Conservation (phyloP, 192 early-diverging fungal genomes). For the Entomortierella parvispora region DNA sequence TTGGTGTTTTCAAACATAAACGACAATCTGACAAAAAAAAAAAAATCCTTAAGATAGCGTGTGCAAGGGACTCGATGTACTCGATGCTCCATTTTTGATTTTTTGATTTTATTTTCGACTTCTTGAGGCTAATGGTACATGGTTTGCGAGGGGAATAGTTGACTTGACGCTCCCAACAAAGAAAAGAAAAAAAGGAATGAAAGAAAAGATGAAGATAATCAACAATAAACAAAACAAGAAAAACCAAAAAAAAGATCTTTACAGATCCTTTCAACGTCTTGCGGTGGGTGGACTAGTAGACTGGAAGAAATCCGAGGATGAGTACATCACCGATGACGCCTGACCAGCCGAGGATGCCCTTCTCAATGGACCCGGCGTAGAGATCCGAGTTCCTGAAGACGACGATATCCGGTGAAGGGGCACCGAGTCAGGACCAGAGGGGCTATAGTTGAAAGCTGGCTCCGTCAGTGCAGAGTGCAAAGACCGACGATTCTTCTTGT, state of each 20-base stretch:
- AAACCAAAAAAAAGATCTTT: no score
- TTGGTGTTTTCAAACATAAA: constrained; percentile 7
- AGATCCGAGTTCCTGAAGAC: neutral
- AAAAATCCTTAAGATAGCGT: neutral
- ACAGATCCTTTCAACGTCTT: no score
- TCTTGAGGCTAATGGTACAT: no score
- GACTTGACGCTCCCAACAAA: no score
- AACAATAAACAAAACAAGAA: no score
- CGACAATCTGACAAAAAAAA: neutral
- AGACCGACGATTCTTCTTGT: constrained; percentile 2
- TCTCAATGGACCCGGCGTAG: neutral
- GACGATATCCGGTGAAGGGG: neutral
- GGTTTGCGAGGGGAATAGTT: no score
- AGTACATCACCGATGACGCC: no score
- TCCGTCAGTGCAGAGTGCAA: neutral
- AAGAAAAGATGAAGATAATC: neutral
- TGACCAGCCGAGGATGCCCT: constrained; percentile 12
- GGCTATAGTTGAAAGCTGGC: neutral
- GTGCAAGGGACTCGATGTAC: neutral
- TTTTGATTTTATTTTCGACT: no score
- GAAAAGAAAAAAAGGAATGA: neutral
- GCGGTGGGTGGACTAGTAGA: no score
- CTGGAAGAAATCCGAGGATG: no score
- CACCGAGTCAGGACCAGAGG: constrained; percentile 22
- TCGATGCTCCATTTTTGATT: no score